These are phyloP conservation scores for Cutaneotrichosporon dermatis DNA, from an alignment of 1,284 basidiomycete genomes.

Conservation along the genomic window DNA sequence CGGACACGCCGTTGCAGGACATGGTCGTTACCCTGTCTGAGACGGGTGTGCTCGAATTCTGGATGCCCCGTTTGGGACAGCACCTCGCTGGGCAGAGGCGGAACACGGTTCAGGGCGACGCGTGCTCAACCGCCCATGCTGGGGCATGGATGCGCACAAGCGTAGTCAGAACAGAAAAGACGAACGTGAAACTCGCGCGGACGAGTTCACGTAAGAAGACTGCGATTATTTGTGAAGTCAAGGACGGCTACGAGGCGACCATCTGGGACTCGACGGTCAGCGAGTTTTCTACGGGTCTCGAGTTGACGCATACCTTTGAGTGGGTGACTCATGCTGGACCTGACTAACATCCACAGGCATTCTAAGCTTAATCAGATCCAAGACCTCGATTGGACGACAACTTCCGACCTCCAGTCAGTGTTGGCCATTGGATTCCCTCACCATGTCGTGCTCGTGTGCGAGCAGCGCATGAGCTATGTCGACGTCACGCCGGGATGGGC, in stretches of 20 bases:
- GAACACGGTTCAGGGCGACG: conserved; percentile 5
- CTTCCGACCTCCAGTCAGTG: conserved; percentile 79
- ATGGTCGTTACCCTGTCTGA: conserved; percentile 70
- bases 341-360: conserved; percentile 8
- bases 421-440: conserved; percentile 77
- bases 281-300: conserved; percentile 86
- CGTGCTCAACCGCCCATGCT: not conserved
- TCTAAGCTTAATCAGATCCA: conserved; percentile 50
- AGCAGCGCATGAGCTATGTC: conserved; percentile 83
- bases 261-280: conserved; percentile 93
- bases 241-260: conserved; percentile 63
- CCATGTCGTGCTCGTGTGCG: conserved; percentile 73
- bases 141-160: conserved; percentile 55
- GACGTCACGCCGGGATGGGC: conserved; percentile 75
- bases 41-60: conserved; percentile 72
- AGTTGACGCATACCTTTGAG: conserved; percentile 63
- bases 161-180: conserved; percentile 65
- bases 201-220: conserved; percentile 89
- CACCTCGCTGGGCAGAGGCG: conserved; percentile 22
- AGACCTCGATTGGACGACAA: conserved; percentile 88
- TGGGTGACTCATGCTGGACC: conserved; percentile 37
- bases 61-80: conserved; percentile 60
- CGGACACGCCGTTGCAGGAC: conserved; percentile 54
- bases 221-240: conserved; percentile 48
- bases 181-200: conserved; percentile 61